Conservation (phyloP, 1,284 basidiomycete species). For the Melampsora larici-populina region DNA sequence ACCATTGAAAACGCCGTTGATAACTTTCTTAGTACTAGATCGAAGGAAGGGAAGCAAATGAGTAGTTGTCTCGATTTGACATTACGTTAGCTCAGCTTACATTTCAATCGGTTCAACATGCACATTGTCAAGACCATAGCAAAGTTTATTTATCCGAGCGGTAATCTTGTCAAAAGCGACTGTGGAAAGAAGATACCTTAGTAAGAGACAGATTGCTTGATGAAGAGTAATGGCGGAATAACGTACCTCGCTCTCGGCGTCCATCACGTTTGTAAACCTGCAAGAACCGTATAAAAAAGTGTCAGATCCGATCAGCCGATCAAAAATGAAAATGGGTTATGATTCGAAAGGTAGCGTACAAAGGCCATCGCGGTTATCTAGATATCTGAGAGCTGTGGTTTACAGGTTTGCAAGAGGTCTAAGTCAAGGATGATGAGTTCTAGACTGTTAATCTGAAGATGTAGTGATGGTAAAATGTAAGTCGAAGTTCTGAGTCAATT, state of each 20-base stretch:
- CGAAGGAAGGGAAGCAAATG: background rate
- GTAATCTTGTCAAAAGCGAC: constrained; percentile 53
- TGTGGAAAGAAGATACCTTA: background rate
- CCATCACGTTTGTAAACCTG: constrained; percentile 44
- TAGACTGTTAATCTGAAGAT: too few species aligned
- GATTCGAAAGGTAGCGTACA: background rate
- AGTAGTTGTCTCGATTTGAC: background rate
- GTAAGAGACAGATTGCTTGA: background rate
- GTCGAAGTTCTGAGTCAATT: too few species aligned
- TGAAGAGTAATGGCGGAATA: background rate
- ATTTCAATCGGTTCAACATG: constrained; percentile 89
- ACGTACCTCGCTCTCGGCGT: constrained; percentile 37
- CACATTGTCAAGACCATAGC: constrained; percentile 90
- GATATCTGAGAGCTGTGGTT: too few species aligned
- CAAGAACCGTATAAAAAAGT: background rate
- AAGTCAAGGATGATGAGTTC: too few species aligned
- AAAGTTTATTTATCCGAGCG: constrained; percentile 87
- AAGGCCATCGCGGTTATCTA: background rate
- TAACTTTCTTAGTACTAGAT: constrained; percentile 82
- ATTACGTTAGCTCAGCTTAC: constrained; percentile 34
- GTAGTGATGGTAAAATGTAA: too few species aligned
- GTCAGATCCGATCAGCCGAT: background rate
- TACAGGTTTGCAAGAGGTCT: too few species aligned
- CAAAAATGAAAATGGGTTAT: background rate
- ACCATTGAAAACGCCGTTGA: constrained; percentile 88